Base-by-base conservation (phyloP, 2,329 filamentous ascomycete genomes). In the Diaporthe sp. region DNA sequence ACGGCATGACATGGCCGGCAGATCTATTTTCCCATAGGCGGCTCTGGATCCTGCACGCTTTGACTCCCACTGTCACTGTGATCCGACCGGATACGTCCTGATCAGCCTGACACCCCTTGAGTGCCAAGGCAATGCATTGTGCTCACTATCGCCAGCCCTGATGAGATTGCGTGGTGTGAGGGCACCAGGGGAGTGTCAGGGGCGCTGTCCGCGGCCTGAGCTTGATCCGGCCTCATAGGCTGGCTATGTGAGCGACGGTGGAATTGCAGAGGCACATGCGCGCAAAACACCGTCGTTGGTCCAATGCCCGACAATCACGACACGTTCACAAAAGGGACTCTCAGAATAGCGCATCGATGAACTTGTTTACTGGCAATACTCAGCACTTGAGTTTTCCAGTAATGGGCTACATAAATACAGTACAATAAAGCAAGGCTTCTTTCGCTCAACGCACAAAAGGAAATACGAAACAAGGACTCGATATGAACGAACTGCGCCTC, bases 321-420 rank as follows among this genome's bases (percentile, higher is more conserved):
- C 15, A 34, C 65, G 34, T 70, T 17, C 34, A 68, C 65, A 2
- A 19, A 55, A 42, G 7, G 22, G 13, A 22, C 5, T 2, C 1
- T 55, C 22, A 9, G 12, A 55, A 42, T 39, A 19, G 62, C 37
- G 49, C 65, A 42, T 55, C 65, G 49, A 70, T 68, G 34, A 42
- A 39, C 17, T 70, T 6, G n/a, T 53, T 70, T 46, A 65, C 61
- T 55, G 51, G 61, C 71, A 73, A 73, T 53, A 73, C 71, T 73
- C 71, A 73, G 71, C 71, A 73, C 71, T 73, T 73, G 71, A 73
- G 71, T 73, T 22, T 57, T 57, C 39, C 55, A 53, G 68, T 37
- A 25, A 15, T 55, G 42, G 49, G 58, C 58, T 65, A 34, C 37
- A 46, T 46, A 65, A 5, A 62, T 65, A 73, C 44, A 73, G n/a